Conservation (phyloP, 2,329 filamentous ascomycete species). For the Fusarium coffeatum region DNA sequence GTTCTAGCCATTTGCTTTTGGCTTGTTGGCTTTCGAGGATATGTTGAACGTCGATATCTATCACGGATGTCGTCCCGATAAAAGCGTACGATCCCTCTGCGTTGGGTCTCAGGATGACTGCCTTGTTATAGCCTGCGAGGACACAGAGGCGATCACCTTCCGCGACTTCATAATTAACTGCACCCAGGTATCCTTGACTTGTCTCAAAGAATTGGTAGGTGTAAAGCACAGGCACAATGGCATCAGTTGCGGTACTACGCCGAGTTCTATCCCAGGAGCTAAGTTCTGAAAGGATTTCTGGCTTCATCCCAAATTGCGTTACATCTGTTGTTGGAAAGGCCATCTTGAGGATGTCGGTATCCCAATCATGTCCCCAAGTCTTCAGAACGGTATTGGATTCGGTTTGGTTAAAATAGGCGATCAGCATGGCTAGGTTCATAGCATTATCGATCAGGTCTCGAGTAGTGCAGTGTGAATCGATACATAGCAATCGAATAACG, state of each 20-base stretch:
- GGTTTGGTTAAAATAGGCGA: constrained; percentile 2
- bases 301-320: not conserved
- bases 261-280: constrained; percentile 1
- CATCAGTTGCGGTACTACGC: not conserved
- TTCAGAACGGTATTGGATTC: not conserved
- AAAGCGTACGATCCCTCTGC: not conserved
- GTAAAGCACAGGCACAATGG: not conserved
- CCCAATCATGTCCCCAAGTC: not conserved
- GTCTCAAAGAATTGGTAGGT: constrained; percentile 7
- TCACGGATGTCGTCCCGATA: not conserved
- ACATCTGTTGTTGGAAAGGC: not conserved
- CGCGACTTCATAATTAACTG: not conserved
- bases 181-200: not conserved
- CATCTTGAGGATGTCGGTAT: constrained; percentile 1
- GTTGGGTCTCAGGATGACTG: constrained; percentile 9
- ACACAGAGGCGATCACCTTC: not conserved
- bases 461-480: not conserved
- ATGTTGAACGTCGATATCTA: not conserved
- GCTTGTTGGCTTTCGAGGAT: not conserved
- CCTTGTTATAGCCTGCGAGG: not conserved
- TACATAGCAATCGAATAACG: not conserved
- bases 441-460: not conserved
- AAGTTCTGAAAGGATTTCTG: not conserved
- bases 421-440: constrained; percentile 14
- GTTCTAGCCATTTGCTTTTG: not conserved